Percentiles rank a stretch among this genome's conserved stretches.
These are phyloP conservation scores for Physcia stellaris DNA, from an alignment of 495 filamentous ascomycete genomes.

Conservation along the genomic window DNA sequence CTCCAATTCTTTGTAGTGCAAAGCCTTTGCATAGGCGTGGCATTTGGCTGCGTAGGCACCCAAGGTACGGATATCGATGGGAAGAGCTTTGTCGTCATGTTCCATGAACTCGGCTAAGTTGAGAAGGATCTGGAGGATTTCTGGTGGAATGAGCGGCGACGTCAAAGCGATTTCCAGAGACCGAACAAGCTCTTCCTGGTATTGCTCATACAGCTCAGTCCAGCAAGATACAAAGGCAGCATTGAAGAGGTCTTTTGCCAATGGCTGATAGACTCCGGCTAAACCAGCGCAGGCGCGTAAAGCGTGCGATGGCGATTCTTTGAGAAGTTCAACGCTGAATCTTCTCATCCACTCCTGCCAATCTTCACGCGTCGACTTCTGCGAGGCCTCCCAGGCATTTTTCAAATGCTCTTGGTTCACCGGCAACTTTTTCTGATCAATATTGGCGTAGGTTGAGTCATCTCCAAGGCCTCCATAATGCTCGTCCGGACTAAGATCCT, in stretches of 20 bases:
- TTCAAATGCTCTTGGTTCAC: conserved; percentile 96
- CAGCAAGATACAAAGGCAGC: conserved; percentile 97
- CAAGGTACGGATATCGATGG: conserved; percentile 87
- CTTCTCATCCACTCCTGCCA: conserved; percentile 98
- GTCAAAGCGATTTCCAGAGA: conserved; percentile 92
- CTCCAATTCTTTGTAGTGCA: conserved; percentile 97
- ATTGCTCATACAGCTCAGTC: conserved; percentile 92
- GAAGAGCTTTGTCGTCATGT: conserved; percentile 94
- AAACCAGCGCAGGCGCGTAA: conserved; percentile 84
- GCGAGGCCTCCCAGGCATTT: conserved; percentile 89
- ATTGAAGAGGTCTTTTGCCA: conserved; percentile 92
- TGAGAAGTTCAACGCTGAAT: conserved; percentile 88
- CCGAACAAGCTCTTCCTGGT: conserved; percentile 84
- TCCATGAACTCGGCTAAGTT: conserved; percentile 99
- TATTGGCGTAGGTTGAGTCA: conserved; percentile 66
- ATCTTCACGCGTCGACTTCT: conserved; percentile 91
- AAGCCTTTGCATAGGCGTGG: conserved; percentile 92
- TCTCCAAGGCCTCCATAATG: conserved; percentile 65
- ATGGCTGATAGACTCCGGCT: conserved; percentile 76
- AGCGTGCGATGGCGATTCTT: conserved; percentile 91
- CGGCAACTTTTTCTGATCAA: conserved; percentile 81
- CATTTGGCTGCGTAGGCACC: conserved; percentile 89
- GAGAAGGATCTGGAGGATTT: conserved; percentile 84
- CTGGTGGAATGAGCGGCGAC: conserved; percentile 83
- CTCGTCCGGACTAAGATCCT: conserved; percentile 83